Conservation (phyloP, 2,329 filamentous ascomycete genomes). For the Xylariales sp. region DNA sequence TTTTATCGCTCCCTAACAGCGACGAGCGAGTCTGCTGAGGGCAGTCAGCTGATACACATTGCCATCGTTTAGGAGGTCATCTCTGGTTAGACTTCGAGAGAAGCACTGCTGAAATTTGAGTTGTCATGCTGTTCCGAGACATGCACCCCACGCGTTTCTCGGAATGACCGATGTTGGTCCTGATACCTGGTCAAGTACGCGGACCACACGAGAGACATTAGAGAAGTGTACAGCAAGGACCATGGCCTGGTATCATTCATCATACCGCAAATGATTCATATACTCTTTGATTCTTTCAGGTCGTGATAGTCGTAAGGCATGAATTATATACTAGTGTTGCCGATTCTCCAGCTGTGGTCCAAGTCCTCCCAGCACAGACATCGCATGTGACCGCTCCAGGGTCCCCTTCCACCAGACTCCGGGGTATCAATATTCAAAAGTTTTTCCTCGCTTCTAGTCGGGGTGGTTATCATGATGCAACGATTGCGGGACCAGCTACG, state of each 20-base stretch:
- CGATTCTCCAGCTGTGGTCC: neutral
- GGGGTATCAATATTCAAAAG: conserved; percentile 9
- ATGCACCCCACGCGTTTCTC: no score
- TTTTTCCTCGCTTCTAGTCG: neutral
- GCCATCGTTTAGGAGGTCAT: no score
- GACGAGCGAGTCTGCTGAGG: no score
- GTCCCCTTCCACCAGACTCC: conserved; percentile 6
- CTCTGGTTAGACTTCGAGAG: no score
- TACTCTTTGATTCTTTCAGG: conserved; percentile 14
- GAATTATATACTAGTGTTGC: conserved; percentile 7
- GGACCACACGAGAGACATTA: neutral
- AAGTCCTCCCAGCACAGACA: conserved; percentile 2
- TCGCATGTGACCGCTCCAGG: neutral
- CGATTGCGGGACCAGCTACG: neutral
- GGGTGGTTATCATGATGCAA: conserved; percentile 1
- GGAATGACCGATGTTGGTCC: no score
- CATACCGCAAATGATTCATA: conserved; percentile 16
- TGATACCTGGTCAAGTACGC: no score
- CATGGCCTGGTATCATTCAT: conserved; percentile 9
- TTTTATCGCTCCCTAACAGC: no score
- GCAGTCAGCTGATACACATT: no score
- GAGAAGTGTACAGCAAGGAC: neutral
- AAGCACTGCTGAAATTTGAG: no score
- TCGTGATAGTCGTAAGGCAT: conserved; percentile 17
- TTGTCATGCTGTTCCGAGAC: no score